Evolutionary conservation across 176 grass and related monocot genomes (phyloP).

Genomic region (Cocos nucifera): DNA sequence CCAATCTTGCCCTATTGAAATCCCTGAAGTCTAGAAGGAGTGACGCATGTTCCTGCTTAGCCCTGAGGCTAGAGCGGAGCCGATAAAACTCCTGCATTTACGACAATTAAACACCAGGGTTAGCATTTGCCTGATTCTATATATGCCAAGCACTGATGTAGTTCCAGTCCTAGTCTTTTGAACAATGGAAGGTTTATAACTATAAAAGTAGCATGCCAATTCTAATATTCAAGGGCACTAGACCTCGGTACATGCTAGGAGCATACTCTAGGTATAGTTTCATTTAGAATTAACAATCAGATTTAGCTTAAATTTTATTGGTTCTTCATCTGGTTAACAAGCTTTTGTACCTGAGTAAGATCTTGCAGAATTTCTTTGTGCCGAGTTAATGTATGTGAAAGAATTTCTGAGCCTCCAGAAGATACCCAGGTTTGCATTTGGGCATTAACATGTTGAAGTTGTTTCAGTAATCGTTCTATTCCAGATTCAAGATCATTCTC

Average conservation of each 20-base stretch:
- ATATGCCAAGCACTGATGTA: no score
- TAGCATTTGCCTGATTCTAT: no score
- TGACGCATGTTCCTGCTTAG: conserved; percentile 87
- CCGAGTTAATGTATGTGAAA: conserved; percentile 89
- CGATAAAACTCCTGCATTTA: conserved; percentile 78
- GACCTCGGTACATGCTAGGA: no score
- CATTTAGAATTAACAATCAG: no score
- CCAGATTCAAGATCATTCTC: conserved; percentile 64
- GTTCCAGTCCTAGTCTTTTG: no score
- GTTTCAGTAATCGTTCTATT: conserved; percentile 85
- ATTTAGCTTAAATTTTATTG: no score
- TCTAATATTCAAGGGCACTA: no score
- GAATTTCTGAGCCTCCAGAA: conserved; percentile 79
- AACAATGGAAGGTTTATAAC: no score
- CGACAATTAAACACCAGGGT: background rate
- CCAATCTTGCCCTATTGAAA: conserved; percentile 75
- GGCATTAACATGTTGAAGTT: conserved; percentile 87
- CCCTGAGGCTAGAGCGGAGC: conserved; percentile 65
- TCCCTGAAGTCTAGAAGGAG: conserved; percentile 94
- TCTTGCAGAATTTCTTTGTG: conserved; percentile 99
- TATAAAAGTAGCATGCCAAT: no score
- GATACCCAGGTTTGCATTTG: conserved; percentile 98
- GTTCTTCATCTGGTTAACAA: no score
- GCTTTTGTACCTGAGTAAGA: conserved; percentile 51
- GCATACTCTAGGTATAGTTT: no score